Evolutionary conservation across 306 rosid genomes (phyloP).

Genomic region (Quercus robur): DNA sequence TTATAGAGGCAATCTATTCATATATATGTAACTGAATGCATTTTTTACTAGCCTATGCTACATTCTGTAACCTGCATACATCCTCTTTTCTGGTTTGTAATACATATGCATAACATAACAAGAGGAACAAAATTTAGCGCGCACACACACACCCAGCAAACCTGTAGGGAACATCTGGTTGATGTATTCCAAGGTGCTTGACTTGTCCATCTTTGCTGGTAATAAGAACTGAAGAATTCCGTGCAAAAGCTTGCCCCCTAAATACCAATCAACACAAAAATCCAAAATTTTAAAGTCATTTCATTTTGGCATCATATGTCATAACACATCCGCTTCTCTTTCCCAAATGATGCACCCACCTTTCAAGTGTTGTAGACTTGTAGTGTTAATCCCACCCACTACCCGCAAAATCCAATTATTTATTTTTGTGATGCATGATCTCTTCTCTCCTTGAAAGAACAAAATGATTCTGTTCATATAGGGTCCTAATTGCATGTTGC

Average conservation of each 20-base stretch:
- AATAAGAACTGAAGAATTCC: neutral
- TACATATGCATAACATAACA: neutral
- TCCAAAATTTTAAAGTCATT: too few species aligned
- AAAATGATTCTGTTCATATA: too few species aligned
- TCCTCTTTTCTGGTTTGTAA: neutral
- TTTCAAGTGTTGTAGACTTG: too few species aligned
- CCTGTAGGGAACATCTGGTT: slow-evolving; percentile 99
- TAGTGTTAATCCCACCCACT: too few species aligned
- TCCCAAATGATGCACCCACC: too few species aligned
- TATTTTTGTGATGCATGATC: too few species aligned
- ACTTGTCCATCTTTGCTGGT: slow-evolving; percentile 70
- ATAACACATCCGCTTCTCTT: too few species aligned
- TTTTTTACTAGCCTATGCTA: neutral
- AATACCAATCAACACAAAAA: too few species aligned
- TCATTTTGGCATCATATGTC: too few species aligned
- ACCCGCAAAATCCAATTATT: too few species aligned
- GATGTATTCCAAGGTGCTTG: slow-evolving; percentile 92
- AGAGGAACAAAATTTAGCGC: neutral
- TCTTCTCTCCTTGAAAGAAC: too few species aligned
- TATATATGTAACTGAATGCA: neutral
- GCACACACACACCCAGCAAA: slow-evolving; percentile 15
- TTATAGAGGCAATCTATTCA: neutral
- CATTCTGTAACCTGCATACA: neutral
- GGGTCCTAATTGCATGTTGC: too few species aligned
- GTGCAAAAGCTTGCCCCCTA: neutral